Percentiles rank a stretch among this genome's conserved stretches.
Conservation (phyloP, 179 eudicot genomes). For the Amaranthus tricolor region DNA sequence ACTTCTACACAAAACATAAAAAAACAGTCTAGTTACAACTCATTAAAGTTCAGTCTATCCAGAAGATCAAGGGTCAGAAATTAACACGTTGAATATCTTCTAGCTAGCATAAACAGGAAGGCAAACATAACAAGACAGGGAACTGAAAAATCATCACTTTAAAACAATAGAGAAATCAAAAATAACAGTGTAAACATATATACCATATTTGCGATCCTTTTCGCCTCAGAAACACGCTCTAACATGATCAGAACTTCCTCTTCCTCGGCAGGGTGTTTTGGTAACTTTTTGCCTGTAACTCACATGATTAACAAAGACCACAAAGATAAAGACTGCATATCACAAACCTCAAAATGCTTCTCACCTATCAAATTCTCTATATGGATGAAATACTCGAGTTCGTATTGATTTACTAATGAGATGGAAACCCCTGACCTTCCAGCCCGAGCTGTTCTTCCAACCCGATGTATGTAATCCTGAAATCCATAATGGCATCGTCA, state of each 20-base stretch:
- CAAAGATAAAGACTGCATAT: background rate
- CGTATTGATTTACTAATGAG: conserved; percentile 80
- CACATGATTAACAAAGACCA: background rate
- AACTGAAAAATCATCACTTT: background rate
- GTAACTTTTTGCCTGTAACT: conserved; percentile 61
- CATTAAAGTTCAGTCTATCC: background rate
- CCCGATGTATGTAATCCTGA: conserved; percentile 89
- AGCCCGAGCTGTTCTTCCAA: conserved; percentile 99
- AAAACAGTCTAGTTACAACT: background rate
- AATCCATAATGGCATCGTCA: conserved; percentile 15
- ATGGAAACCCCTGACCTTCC: conserved; percentile 89
- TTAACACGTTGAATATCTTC: background rate
- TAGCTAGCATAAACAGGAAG: background rate
- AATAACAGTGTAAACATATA: background rate
- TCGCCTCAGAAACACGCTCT: conserved; percentile 82
- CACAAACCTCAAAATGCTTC: conserved; percentile 1
- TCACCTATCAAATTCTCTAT: conserved; percentile 85
- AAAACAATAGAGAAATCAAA: background rate
- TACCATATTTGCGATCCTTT: conserved; percentile 74
- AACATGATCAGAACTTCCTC: conserved; percentile 63
- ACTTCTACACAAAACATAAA: too few relatives aligned
- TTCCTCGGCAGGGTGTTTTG: conserved; percentile 55
- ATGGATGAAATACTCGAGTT: conserved; percentile 65
- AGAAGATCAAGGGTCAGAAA: background rate
- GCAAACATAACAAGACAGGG: background rate